phyloP scores from a whole-genome alignment of 1,284 basidiomycete genomes.

The Calocybe gambosa region DNA sequence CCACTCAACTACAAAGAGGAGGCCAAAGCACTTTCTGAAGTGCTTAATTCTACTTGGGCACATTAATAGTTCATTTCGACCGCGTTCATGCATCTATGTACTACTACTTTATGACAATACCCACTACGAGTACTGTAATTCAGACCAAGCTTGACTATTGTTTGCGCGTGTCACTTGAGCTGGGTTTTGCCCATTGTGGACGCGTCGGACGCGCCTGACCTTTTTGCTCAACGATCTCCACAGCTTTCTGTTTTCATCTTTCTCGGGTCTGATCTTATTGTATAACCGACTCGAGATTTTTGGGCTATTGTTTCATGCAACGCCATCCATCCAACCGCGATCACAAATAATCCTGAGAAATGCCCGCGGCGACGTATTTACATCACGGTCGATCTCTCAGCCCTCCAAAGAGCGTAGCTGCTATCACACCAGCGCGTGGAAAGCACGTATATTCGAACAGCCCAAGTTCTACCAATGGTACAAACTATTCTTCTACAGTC shows the following conservation, averaged over 20 bases:
- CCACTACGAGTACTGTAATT: background rate
- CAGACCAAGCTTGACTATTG: slow-evolving; percentile 7
- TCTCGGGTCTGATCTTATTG: slow-evolving; percentile 2
- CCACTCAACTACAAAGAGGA: slow-evolving; percentile 74
- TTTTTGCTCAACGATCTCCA: slow-evolving; percentile 3
- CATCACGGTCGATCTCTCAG: slow-evolving; percentile 24
- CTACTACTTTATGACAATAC: background rate
- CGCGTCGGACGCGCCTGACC: slow-evolving; percentile 19
- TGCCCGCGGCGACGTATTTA: slow-evolving; percentile 26
- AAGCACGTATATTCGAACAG: slow-evolving; percentile 16
- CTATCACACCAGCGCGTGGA: slow-evolving; percentile 23
- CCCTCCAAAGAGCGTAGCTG: slow-evolving; percentile 18
- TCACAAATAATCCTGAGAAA: slow-evolving; percentile 7
- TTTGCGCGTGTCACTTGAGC: slow-evolving; percentile 11
- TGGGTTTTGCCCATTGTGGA: slow-evolving; percentile 22
- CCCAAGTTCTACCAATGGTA: slow-evolving; percentile 15
- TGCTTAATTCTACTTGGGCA: slow-evolving; percentile 41
- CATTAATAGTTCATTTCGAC: slow-evolving; percentile 17
- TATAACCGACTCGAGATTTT: background rate
- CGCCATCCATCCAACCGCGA: background rate
- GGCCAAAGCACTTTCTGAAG: slow-evolving; percentile 51
- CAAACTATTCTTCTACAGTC: slow-evolving; percentile 34
- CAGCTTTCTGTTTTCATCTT: slow-evolving; percentile 8
- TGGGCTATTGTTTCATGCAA: background rate
- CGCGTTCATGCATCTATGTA: background rate